Evolutionary conservation across 805 yeast species (phyloP).

Genomic region (Komagataella kurtzmanii): DNA sequence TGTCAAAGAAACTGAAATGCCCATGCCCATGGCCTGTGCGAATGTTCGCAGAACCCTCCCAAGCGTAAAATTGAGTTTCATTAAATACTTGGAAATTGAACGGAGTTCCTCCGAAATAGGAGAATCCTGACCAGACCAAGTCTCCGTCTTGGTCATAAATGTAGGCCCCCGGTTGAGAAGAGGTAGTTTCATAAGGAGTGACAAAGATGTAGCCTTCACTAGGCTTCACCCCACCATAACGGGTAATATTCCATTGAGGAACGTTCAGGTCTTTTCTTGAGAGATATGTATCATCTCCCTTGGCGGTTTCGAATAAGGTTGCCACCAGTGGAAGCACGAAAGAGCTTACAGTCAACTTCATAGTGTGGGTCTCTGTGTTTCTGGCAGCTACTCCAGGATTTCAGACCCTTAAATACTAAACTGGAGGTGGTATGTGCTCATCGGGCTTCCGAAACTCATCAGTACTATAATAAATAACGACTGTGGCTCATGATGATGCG

Average conservation of each 20-base stretch:
- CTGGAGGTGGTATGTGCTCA: neutral
- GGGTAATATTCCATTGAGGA: conserved; percentile 19
- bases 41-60: conserved; percentile 21
- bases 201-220: conserved; percentile 19
- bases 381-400: neutral
- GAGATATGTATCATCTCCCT: conserved; percentile 19
- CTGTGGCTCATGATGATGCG: neutral
- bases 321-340: neutral
- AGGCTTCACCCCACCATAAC: conserved; percentile 11
- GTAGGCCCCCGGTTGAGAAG: conserved; percentile 19
- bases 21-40: conserved; percentile 14
- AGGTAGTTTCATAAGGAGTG: conserved; percentile 19
- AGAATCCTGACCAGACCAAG: conserved; percentile 23
- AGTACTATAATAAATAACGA: neutral
- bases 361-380: neutral
- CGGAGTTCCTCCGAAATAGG: conserved; percentile 18
- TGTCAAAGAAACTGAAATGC: conserved; percentile 18
- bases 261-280: conserved; percentile 22
- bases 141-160: conserved; percentile 21
- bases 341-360: neutral
- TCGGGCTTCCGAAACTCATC: neutral
- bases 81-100: conserved; percentile 19
- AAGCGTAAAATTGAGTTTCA: conserved; percentile 16
- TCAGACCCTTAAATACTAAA: neutral
- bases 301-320: conserved; percentile 1